These are phyloP conservation scores for Globisporangium splendens DNA, from an alignment of 352 stramenopile genomes.

Conservation along the genomic window DNA sequence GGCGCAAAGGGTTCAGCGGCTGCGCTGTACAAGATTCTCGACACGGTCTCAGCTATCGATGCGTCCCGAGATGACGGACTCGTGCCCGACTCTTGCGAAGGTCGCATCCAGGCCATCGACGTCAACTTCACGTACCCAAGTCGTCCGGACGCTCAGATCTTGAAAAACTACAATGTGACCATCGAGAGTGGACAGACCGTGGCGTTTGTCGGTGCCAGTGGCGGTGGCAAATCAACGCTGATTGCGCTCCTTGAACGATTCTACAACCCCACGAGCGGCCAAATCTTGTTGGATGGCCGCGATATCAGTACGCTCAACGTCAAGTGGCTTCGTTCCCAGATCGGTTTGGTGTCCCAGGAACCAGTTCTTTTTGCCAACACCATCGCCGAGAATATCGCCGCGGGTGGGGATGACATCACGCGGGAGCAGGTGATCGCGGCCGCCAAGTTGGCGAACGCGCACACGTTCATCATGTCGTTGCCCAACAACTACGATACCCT, in stretches of 20 bases:
- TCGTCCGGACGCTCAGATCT: conserved; percentile 53
- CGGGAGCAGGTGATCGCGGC: conserved; percentile 9
- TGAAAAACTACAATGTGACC: conserved; percentile 84
- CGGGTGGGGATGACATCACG: background rate
- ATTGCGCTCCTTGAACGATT: conserved; percentile 76
- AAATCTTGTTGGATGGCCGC: conserved; percentile 74
- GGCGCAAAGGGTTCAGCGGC: conserved; percentile 26
- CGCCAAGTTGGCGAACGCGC: conserved; percentile 24
- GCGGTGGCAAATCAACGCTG: conserved; percentile 85
- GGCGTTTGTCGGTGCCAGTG: conserved; percentile 86
- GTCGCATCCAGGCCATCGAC: conserved; percentile 47
- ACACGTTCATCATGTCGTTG: conserved; percentile 66
- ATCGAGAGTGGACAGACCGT: too few relatives aligned
- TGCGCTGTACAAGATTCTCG: conserved; percentile 47
- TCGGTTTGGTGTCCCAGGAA: conserved; percentile 79
- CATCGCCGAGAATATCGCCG: conserved; percentile 88
- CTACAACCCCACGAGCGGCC: conserved; percentile 70
- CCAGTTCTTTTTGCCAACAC: conserved; percentile 85
- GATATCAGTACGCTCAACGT: conserved; percentile 79
- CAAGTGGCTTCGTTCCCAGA: conserved; percentile 59
- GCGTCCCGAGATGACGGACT: conserved; percentile 33
- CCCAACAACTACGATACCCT: conserved; percentile 76
- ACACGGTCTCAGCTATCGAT: conserved; percentile 46
- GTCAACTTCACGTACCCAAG: conserved; percentile 79
- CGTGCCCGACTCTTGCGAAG: conserved; percentile 27